A percentile compares a stretch with the other conserved stretches of the same genome.
Evolutionary conservation across 257 asterid species (phyloP).

Genomic region (Anisodus acutangulus): DNA sequence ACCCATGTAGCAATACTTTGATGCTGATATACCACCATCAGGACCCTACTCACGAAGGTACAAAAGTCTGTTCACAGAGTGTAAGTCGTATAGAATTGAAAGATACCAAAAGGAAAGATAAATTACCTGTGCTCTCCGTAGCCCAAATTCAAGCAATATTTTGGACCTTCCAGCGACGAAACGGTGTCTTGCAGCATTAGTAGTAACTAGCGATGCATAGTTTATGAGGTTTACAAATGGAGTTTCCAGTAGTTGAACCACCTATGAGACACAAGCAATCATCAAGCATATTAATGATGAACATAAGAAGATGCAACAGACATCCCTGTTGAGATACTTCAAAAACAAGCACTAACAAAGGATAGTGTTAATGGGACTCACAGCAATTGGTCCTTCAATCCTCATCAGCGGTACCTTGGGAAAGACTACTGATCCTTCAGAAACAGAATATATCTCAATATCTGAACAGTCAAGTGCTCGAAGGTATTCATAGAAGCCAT

Average conservation of each 20-base stretch:
- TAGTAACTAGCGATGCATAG: slow-evolving; percentile 94
- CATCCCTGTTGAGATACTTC: slow-evolving; percentile 18
- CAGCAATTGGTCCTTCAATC: slow-evolving; percentile 95
- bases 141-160: slow-evolving; percentile 93
- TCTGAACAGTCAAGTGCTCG: slow-evolving; percentile 79
- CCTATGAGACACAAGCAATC: slow-evolving; percentile 53
- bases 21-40: slow-evolving; percentile 97
- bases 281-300: slow-evolving; percentile 27
- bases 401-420: slow-evolving; percentile 97
- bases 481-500: slow-evolving; percentile 83
- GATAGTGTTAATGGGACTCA: slow-evolving; percentile 51
- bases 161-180: slow-evolving; percentile 97
- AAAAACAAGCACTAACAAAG: neutral
- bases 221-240: slow-evolving; percentile 88
- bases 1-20: slow-evolving; percentile 95
- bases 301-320: slow-evolving; percentile 22
- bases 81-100: slow-evolving; percentile 17
- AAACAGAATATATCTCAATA: slow-evolving; percentile 88
- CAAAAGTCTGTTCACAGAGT: slow-evolving; percentile 30
- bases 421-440: slow-evolving; percentile 93
- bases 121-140: slow-evolving; percentile 89
- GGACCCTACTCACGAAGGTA: slow-evolving; percentile 72
- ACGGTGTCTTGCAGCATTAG: slow-evolving; percentile 98
- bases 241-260: slow-evolving; percentile 97
- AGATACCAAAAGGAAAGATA: slow-evolving; percentile 16